Evolutionary conservation across 306 rosid species (phyloP), one percentile per base, ranked within the genome.

Genomic region (Medicago lupulina): DNA sequence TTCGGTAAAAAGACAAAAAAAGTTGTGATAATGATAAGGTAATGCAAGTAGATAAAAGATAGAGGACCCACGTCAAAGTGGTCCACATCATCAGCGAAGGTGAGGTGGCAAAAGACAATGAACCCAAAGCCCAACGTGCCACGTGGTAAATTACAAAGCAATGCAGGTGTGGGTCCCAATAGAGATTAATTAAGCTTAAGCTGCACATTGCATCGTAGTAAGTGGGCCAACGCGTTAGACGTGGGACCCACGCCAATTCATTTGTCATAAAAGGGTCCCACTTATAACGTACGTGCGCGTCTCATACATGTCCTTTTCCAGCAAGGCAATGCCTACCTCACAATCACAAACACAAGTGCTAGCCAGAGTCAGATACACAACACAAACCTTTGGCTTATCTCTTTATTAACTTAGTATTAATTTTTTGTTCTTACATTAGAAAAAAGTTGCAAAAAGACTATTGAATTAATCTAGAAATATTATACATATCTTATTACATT

Each of bases 181-280:
- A n/a, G 10, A 16, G 3, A 51, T 7, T 60, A 25, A 15, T 31
- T 31, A 61, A 61, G 67, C 67, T 31, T 31, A 61, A 61, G 67
- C 67, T 34, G 1, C 46, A 62, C 23, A 34, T 6, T 1, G n/a
- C 10, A 7, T 17, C 1, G 47, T 60, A 49, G 21, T 51, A 51
- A 54, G 59, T 85, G 86, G 88, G 53, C 86, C 90, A 79, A 86
- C 90, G 89, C 89, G 86, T 76, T 60, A 44, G 12, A 51, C 2
- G 72, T 55, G 77, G 57, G 89, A 71, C 53, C 86, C 84, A 60
- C 63, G 19, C 38, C 7, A 36, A 62, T 71, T 15, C 23, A 77
- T 68, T n/a, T 21, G 19, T 81, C 82, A 64, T 38, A 17, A 14
- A 1, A 0, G 67, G 81, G 85, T 16, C 83, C 85, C 79, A 54